A percentile compares a stretch with the other conserved stretches of the same genome.
Evolutionary conservation across 2,329 filamentous ascomycete genomes (phyloP).

Genomic region (Penicillium capsulatum): DNA sequence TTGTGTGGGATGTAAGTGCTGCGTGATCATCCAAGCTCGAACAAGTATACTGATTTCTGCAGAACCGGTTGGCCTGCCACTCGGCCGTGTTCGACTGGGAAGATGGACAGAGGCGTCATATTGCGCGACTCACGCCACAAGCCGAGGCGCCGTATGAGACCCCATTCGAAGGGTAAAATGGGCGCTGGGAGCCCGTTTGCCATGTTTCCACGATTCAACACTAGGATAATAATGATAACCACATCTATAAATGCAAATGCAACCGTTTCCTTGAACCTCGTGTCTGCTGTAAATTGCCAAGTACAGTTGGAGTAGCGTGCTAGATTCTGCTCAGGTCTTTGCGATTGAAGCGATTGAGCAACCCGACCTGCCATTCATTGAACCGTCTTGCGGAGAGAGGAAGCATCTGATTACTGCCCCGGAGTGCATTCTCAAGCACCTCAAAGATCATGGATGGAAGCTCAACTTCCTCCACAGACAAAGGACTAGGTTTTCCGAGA

Average conservation of each 20-base stretch:
- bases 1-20: slow-evolving; percentile 67
- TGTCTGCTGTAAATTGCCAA: too few relatives aligned
- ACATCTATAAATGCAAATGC: too few relatives aligned
- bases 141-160: slow-evolving; percentile 75
- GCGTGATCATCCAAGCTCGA: too few relatives aligned
- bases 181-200: background rate
- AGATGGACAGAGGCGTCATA: slow-evolving; percentile 69
- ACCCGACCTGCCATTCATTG: slow-evolving; percentile 53
- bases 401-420: slow-evolving; percentile 42
- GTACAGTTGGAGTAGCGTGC: too few relatives aligned
- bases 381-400: slow-evolving; percentile 50
- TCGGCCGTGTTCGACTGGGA: slow-evolving; percentile 79
- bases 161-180: slow-evolving; percentile 43
- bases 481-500: slow-evolving; percentile 34
- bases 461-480: slow-evolving; percentile 49
- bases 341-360: slow-evolving; percentile 46
- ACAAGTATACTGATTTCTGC: slow-evolving; percentile 13
- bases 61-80: slow-evolving; percentile 73
- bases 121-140: slow-evolving; percentile 78
- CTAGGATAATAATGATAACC: too few relatives aligned
- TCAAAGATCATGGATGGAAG: slow-evolving; percentile 38
- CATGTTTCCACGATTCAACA: too few relatives aligned
- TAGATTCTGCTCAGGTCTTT: background rate
- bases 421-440: slow-evolving; percentile 36
- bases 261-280: too few relatives aligned